A percentile compares a stretch with the other conserved stretches of the same genome.
Conservation (phyloP, 2,329 filamentous ascomycete species). For the Fusarium albosuccineum region DNA sequence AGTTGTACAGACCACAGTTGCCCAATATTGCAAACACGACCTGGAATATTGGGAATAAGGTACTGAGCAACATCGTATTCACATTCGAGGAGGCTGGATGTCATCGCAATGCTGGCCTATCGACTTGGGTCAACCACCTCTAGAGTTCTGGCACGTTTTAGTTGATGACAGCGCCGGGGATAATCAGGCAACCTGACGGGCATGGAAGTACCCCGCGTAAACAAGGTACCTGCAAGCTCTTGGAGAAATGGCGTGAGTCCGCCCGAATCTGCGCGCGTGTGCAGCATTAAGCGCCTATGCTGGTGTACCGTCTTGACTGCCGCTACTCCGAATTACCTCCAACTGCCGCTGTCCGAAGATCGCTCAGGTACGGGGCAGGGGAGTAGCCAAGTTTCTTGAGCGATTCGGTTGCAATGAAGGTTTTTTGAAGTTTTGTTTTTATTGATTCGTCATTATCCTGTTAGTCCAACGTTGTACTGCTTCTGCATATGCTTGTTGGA, state of each 20-base stretch:
- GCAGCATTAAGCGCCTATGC: conserved; percentile 26
- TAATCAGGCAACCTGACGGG: not conserved
- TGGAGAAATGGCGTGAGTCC: conserved; percentile 35
- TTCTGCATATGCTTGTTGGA: not conserved
- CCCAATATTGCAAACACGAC: not conserved
- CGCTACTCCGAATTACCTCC: conserved; percentile 16
- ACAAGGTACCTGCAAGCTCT: conserved; percentile 23
- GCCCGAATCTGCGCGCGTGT: conserved; percentile 11
- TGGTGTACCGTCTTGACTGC: conserved; percentile 23
- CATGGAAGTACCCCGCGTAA: conserved; percentile 29
- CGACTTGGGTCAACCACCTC: not conserved
- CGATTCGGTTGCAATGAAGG: conserved; percentile 2
- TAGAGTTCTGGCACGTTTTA: not conserved
- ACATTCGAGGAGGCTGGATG: too few species aligned
- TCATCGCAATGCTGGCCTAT: not conserved
- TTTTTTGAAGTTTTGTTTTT: not conserved
- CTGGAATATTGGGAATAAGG: too few species aligned
- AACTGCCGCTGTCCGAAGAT: conserved; percentile 29
- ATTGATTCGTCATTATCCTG: conserved; percentile 27
- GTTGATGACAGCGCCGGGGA: not conserved
- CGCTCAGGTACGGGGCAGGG: conserved; percentile 12
- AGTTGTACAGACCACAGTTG: not conserved
- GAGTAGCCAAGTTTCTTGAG: conserved; percentile 23
- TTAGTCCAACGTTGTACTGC: conserved; percentile 8
- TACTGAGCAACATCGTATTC: too few species aligned